Evolutionary conservation across 805 yeast species (phyloP).

Genomic region (Candida ponderosae): DNA sequence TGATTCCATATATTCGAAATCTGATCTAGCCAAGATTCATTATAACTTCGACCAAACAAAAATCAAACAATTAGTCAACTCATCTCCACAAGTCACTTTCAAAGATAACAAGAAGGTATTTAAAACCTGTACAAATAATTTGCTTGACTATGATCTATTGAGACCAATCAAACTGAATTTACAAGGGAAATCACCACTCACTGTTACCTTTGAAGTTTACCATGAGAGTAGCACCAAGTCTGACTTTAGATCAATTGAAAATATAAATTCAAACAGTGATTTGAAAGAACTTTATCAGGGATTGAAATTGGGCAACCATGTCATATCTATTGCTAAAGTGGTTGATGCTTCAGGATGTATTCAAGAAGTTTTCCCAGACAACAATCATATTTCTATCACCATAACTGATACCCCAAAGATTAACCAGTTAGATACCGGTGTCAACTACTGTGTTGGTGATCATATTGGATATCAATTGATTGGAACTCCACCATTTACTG

Average conservation of each 20-base stretch:
- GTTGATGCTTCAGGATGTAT: conserved; percentile 67
- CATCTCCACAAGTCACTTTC: conserved; percentile 56
- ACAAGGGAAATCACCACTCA: conserved; percentile 55
- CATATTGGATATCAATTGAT: conserved; percentile 66
- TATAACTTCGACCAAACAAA: conserved; percentile 25
- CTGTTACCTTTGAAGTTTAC: conserved; percentile 45
- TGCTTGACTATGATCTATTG: conserved; percentile 25
- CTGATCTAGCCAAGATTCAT: conserved; percentile 22
- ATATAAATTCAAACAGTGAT: conserved; percentile 32
- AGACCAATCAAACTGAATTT: conserved; percentile 50
- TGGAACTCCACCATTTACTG: conserved; percentile 75
- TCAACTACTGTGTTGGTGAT: conserved; percentile 87
- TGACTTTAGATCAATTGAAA: conserved; percentile 35
- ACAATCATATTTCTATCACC: conserved; percentile 43
- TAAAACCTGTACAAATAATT: conserved; percentile 40
- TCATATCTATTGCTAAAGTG: conserved; percentile 48
- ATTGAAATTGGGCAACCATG: conserved; percentile 64
- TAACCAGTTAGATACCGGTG: conserved; percentile 29
- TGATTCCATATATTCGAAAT: conserved; percentile 53
- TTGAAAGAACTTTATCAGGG: conserved; percentile 39
- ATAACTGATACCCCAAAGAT: conserved; percentile 77
- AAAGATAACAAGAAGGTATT: conserved; percentile 36
- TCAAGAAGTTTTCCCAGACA: conserved; percentile 32
- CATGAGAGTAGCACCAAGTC: conserved; percentile 53
- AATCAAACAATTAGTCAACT: conserved; percentile 45